A percentile compares a stretch with the other conserved stretches of the same genome.
Conservation (phyloP, 2,329 filamentous ascomycete species). For the Cladosporium sphaerospermum region DNA sequence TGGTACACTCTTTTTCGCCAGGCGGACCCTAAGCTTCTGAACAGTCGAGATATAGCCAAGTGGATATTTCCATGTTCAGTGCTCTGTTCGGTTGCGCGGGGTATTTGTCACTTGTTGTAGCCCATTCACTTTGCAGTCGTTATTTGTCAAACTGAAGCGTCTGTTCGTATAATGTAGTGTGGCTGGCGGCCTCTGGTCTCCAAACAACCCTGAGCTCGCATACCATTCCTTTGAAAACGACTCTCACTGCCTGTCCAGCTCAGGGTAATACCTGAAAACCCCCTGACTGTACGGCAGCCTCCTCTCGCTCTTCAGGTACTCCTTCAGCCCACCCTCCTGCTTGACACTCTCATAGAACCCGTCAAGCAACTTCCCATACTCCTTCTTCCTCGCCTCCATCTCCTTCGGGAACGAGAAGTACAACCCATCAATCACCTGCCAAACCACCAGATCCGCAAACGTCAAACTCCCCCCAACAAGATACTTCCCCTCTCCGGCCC, state of each 20-base stretch:
- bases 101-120: too few species aligned
- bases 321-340: constrained; percentile 57
- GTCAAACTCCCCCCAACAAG: constrained; percentile 60
- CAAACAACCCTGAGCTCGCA: too few species aligned
- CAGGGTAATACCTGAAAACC: constrained; percentile 66
- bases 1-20: too few species aligned
- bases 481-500: constrained; percentile 53
- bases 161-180: too few species aligned
- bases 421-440: constrained; percentile 55
- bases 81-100: too few species aligned
- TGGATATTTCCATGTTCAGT: too few species aligned
- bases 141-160: too few species aligned
- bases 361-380: constrained; percentile 57
- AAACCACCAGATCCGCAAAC: constrained; percentile 68
- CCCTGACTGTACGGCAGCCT: constrained; percentile 57
- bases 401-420: constrained; percentile 66
- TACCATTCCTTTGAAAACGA: too few species aligned
- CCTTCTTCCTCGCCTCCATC: constrained; percentile 48
- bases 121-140: too few species aligned
- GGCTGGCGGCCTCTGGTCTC: too few species aligned
- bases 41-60: too few species aligned
- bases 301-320: constrained; percentile 61
- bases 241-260: constrained; percentile 52
- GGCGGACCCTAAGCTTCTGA: too few species aligned
- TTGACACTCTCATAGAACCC: constrained; percentile 57